These are phyloP conservation scores for Cudoniella acicularis DNA, from an alignment of 495 filamentous ascomycete species.

Conservation along the genomic window DNA sequence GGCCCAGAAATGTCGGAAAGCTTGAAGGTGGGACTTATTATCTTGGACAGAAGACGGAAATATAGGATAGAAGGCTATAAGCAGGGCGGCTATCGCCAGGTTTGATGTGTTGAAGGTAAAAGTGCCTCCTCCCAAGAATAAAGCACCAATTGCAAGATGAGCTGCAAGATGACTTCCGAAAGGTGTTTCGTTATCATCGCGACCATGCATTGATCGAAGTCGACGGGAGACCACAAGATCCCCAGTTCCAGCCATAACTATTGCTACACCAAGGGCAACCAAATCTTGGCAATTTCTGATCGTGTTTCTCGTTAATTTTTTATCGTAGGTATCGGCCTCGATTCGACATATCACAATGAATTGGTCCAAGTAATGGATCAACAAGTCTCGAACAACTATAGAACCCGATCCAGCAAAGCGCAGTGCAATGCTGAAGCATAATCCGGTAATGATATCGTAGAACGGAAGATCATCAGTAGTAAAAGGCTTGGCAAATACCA, in stretches of 20 bases:
- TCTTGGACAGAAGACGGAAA: constrained; percentile 86
- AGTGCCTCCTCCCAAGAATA: constrained; percentile 90
- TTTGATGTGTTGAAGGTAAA: constrained; percentile 90
- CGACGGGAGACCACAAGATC: constrained; percentile 88
- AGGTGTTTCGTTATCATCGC: constrained; percentile 77
- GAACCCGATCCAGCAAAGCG: constrained; percentile 84
- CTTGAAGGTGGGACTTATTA: constrained; percentile 91
- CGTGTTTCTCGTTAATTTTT: constrained; percentile 73
- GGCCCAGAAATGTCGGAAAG: constrained; percentile 97
- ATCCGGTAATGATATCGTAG: constrained; percentile 84
- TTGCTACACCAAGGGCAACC: constrained; percentile 73
- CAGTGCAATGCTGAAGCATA: constrained; percentile 82
- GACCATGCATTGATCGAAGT: constrained; percentile 80
- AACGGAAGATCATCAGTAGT: constrained; percentile 81
- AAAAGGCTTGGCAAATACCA: constrained; percentile 52
- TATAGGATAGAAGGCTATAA: constrained; percentile 91
- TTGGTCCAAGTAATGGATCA: constrained; percentile 81
- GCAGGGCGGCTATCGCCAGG: constrained; percentile 75
- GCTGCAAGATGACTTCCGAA: constrained; percentile 92
- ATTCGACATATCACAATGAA: constrained; percentile 76
- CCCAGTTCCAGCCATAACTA: constrained; percentile 93
- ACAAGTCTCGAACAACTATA: constrained; percentile 65
- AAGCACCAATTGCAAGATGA: constrained; percentile 84
- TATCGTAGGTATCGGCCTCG: constrained; percentile 69
- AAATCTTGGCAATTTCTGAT: constrained; percentile 87